Evolutionary conservation across 495 filamentous ascomycete genomes (phyloP), one percentile per base, ranked within the genome.

Genomic region (Talaromyces thailandensis): DNA sequence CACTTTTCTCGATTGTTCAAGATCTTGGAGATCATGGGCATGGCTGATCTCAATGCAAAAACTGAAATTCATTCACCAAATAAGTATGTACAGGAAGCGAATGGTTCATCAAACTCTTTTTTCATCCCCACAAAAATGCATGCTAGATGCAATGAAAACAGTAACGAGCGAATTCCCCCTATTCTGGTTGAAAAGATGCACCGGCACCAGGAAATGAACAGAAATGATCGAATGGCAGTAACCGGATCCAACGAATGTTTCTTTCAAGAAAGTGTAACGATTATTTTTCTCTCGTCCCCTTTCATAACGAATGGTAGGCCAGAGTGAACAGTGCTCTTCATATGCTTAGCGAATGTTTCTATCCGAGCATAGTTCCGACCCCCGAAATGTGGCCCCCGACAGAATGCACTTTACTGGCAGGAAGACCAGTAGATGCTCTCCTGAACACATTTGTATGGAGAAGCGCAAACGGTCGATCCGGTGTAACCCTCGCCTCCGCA

Each of bases 401-500:
- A 14, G 9, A 23, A 28, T 9, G 5, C 26, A 14, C 1, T 55
- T 40, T 61, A 61, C 28, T 61, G 59, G 21, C 59, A 61, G 9
- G 59, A 61, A 21, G 59, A 61, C 59, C 59, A 61, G 32, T 40
- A 61, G 3, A n/a, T 14, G 25, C 59, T 61, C 25, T 61, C 40
- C 21, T 61, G 9, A 29, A 61, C 59, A 35, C 59, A 61, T 0
- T 7, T 61, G 43, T 61, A 61, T n/a, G 59, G 59, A 12, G 59
- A 52, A 23, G 59, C 59, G 43, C 59, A 61, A 48, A 51, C 43
- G 24, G 59, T 61, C 25, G 59, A 61, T 52, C 59, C 59, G 18
- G 40, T 51, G 45, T 61, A 61, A 8, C 59, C 59, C 23, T 50
- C 3, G 14, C 59, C 59, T 23, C 59, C 59, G n/a, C 59, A 61